phyloP scores from a whole-genome alignment of 352 stramenopile genomes.

The Globisporangium nunn region DNA sequence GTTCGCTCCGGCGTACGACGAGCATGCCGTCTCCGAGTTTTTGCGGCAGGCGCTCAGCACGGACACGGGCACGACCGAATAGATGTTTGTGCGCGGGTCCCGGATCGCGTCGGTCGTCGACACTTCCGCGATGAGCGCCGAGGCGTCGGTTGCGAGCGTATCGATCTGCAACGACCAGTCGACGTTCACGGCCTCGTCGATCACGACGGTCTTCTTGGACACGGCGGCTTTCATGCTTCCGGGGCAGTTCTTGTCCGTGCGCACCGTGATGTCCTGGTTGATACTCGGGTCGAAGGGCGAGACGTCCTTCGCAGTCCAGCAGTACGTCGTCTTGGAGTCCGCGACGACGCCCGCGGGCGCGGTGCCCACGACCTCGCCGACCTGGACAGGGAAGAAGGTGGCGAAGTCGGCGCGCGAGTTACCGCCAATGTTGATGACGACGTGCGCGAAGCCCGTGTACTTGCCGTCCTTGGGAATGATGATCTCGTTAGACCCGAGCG shows the following conservation, averaged over 20 bases:
- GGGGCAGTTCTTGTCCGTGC: slow-evolving; percentile 61
- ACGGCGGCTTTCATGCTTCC: slow-evolving; percentile 52
- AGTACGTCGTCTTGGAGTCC: slow-evolving; percentile 73
- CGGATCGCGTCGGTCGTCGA: slow-evolving; percentile 43
- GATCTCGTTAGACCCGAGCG: slow-evolving; percentile 61
- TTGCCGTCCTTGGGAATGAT: slow-evolving; percentile 69
- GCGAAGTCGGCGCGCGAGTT: slow-evolving; percentile 70
- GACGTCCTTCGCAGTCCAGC: slow-evolving; percentile 47
- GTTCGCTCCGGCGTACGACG: slow-evolving; percentile 47
- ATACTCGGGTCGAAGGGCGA: slow-evolving; percentile 59
- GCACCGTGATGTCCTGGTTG: slow-evolving; percentile 44
- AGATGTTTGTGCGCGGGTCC: slow-evolving; percentile 41
- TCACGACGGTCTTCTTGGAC: slow-evolving; percentile 38
- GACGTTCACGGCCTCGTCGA: slow-evolving; percentile 45
- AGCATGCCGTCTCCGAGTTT: slow-evolving; percentile 45
- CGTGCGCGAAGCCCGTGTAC: slow-evolving; percentile 69
- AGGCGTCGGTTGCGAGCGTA: slow-evolving; percentile 33
- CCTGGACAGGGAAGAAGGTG: slow-evolving; percentile 73
- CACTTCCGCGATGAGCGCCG: slow-evolving; percentile 59
- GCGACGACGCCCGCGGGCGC: slow-evolving; percentile 33
- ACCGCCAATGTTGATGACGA: slow-evolving; percentile 56
- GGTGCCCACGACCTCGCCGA: slow-evolving; percentile 53
- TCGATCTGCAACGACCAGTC: slow-evolving; percentile 64
- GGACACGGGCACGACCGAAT: slow-evolving; percentile 59
- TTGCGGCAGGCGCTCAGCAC: slow-evolving; percentile 63